A percentile compares a stretch with the other conserved stretches of the same genome.
These are phyloP conservation scores for Russula griseocarnosa DNA, from an alignment of 768 basidiomycete species.

Conservation along the genomic window DNA sequence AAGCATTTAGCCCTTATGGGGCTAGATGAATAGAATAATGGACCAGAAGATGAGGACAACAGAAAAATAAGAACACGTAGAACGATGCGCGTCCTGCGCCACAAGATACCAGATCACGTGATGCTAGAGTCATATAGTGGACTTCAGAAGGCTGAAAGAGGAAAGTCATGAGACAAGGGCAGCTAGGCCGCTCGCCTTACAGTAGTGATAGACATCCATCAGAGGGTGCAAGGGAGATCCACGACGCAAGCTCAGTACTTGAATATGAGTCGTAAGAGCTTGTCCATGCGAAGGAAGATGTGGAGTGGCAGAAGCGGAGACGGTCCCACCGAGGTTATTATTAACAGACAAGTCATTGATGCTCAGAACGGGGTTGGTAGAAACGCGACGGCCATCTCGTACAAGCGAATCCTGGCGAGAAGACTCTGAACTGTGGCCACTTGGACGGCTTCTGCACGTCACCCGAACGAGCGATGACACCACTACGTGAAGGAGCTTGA, in stretches of 20 bases:
- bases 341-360: conserved; percentile 44
- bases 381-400: conserved; percentile 62
- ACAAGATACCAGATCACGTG: too few relatives aligned
- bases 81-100: too few relatives aligned
- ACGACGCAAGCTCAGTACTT: conserved; percentile 57
- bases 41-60: too few relatives aligned
- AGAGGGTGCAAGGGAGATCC: conserved; percentile 64
- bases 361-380: conserved; percentile 69
- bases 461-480: conserved; percentile 49
- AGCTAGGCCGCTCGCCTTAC: too few relatives aligned
- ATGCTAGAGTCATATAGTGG: too few relatives aligned
- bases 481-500: conserved; percentile 68
- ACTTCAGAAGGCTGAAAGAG: too few relatives aligned
- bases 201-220: conserved; percentile 58
- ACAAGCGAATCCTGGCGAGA: conserved; percentile 57
- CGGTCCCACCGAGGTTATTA: conserved; percentile 43
- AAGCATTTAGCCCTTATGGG: too few relatives aligned
- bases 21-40: too few relatives aligned
- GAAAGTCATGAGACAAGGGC: too few relatives aligned
- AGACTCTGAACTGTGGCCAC: conserved; percentile 85
- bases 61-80: too few relatives aligned
- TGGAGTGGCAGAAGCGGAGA: conserved; percentile 61
- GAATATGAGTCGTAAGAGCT: conserved; percentile 37
- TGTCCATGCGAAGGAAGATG: conserved; percentile 61
- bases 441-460: conserved; percentile 76